Evolutionary conservation across 305 asterid species (phyloP).

Genomic region (Rubia tinctorum): DNA sequence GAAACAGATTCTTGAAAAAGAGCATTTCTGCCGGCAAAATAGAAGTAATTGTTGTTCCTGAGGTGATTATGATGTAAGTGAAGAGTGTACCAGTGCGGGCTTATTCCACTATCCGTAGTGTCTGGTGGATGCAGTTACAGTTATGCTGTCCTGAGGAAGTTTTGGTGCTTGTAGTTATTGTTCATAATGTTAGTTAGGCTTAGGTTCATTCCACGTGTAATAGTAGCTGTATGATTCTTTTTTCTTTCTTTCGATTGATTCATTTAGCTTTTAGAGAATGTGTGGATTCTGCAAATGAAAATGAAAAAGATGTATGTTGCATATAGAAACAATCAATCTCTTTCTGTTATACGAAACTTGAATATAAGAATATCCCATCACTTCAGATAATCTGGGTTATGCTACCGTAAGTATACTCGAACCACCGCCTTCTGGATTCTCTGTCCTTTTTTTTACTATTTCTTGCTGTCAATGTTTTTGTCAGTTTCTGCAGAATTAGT

Average conservation of each 20-base stretch:
- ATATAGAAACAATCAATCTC: not conserved
- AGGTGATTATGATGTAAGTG: constrained; percentile 3
- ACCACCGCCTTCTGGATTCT: not conserved
- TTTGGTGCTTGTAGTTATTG: not conserved
- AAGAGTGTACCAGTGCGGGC: not conserved
- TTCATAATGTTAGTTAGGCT: not conserved
- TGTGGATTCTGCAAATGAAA: not conserved
- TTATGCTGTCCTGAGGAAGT: not conserved
- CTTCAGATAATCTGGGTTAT: not conserved
- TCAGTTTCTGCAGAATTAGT: not conserved
- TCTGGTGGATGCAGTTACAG: not conserved
- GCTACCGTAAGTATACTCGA: not conserved
- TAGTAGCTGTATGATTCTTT: constrained; percentile 1
- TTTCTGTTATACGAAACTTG: not conserved
- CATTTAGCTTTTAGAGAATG: not conserved
- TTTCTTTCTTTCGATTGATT: constrained; percentile 1
- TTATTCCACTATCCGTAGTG: not conserved
- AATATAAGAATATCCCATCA: not conserved
- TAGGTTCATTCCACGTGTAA: not conserved
- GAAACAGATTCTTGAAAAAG: constrained; percentile 62
- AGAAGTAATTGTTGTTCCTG: constrained; percentile 52
- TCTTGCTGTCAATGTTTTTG: not conserved
- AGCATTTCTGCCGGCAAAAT: constrained; percentile 28
- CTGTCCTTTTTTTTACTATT: not conserved
- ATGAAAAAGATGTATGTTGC: not conserved